A percentile compares a stretch with the other conserved stretches of the same genome.
phyloP scores from a whole-genome alignment of 305 asterid species.

The Solanum hybrid region DNA sequence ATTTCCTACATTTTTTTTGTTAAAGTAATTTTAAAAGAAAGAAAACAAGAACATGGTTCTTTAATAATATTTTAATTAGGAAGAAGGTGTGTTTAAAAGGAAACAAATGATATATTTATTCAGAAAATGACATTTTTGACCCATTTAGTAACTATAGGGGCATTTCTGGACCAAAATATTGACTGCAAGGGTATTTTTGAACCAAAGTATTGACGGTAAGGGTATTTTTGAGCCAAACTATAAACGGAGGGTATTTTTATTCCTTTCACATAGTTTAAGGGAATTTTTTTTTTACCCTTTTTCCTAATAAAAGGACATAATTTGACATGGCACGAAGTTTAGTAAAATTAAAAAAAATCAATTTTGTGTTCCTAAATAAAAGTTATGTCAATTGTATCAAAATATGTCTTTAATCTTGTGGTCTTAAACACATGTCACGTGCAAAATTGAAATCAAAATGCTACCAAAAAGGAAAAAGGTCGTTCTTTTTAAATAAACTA shows the following conservation, averaged over 20 bases:
- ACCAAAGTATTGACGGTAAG: not conserved
- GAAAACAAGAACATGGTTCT: not conserved
- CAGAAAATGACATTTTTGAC: not conserved
- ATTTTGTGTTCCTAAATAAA: not conserved
- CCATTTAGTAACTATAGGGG: not conserved
- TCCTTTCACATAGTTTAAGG: not conserved
- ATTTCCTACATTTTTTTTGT: not conserved
- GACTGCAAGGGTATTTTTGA: no score
- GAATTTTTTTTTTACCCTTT: no score
- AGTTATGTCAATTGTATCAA: not conserved
- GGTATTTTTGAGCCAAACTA: not conserved
- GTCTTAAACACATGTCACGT: not conserved
- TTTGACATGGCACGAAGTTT: not conserved
- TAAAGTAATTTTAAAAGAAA: not conserved
- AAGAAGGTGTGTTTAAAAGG: not conserved
- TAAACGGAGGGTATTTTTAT: no score
- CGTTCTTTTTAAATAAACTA: no score
- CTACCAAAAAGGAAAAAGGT: not conserved
- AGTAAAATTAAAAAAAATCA: no score
- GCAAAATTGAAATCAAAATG: not conserved
- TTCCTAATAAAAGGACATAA: not conserved
- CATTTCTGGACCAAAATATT: not conserved
- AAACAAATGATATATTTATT: no score
- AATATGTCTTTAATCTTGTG: not conserved
- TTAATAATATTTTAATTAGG: no score